A percentile compares a stretch with the other conserved stretches of the same genome.
phyloP scores from a whole-genome alignment of 805 yeast genomes.

The Scheffersomyces amazonensis region DNA sequence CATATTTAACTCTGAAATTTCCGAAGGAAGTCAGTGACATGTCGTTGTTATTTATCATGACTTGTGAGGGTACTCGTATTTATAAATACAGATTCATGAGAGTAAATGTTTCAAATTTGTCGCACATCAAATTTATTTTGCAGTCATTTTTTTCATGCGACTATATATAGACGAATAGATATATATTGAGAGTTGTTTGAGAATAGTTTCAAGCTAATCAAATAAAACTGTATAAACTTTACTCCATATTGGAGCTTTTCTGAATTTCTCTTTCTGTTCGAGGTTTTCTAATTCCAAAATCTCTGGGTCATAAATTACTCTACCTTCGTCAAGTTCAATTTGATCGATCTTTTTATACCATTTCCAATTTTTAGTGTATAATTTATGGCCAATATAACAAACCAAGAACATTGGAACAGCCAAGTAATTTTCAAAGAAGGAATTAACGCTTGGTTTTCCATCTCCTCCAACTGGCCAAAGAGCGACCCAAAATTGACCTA shows the following conservation, averaged over 20 bases:
- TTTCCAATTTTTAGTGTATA: constrained; percentile 29
- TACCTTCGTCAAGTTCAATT: constrained; percentile 26
- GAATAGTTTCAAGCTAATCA: no score
- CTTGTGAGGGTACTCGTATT: no score
- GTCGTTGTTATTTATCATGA: no score
- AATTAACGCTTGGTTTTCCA: constrained; percentile 21
- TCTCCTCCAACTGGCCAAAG: constrained; percentile 33
- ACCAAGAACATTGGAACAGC: constrained; percentile 29
- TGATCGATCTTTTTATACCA: constrained; percentile 22
- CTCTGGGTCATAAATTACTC: constrained; percentile 32
- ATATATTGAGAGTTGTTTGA: no score
- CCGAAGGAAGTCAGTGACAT: no score
- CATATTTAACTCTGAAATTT: no score
- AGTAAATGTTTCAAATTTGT: no score
- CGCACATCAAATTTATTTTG: no score
- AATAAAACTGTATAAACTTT: constrained; percentile 11
- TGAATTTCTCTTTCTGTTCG: constrained; percentile 18
- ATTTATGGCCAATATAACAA: constrained; percentile 29
- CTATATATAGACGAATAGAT: no score
- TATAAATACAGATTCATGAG: no score
- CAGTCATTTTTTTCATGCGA: no score
- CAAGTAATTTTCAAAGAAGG: constrained; percentile 32
- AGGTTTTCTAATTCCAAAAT: constrained; percentile 26
- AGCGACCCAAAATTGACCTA: constrained; percentile 45
- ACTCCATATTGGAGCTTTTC: constrained; percentile 15